Percentiles rank a stretch among this genome's conserved stretches.
Conservation (phyloP, 192 early-diverging fungal genomes). For the Thoreauomyces humboldtii region DNA sequence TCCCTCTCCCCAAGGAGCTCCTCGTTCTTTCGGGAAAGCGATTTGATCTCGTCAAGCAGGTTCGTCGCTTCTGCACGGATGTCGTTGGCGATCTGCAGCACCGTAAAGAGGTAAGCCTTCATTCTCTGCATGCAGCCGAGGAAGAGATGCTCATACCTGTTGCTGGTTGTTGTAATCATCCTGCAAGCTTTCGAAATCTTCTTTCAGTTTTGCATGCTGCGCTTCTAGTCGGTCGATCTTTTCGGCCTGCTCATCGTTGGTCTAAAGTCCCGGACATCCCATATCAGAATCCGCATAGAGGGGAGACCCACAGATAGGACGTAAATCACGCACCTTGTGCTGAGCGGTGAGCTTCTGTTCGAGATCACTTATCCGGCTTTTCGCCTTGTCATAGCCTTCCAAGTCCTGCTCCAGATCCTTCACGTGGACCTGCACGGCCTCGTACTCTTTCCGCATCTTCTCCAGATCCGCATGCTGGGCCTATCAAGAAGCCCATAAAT, state of each 20-base stretch:
- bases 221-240: conserved; percentile 27
- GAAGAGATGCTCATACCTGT: conserved; percentile 54
- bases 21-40: conserved; percentile 59
- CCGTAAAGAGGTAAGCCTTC: too few species aligned
- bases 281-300: background rate
- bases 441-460: conserved; percentile 31
- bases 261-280: conserved; percentile 6
- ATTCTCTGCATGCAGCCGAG: too few species aligned
- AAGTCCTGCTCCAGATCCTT: conserved; percentile 29
- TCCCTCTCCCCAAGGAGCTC: conserved; percentile 55
- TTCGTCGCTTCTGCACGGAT: conserved; percentile 69
- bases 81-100: conserved; percentile 70
- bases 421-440: conserved; percentile 27
- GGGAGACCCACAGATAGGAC: too few species aligned
- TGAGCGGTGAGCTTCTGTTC: conserved; percentile 23
- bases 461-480: conserved; percentile 22
- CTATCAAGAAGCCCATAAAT: too few species aligned
- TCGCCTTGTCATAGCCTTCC: conserved; percentile 1
- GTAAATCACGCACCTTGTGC: conserved; percentile 22
- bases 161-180: conserved; percentile 74
- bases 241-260: conserved; percentile 28
- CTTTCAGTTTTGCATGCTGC: conserved; percentile 47
- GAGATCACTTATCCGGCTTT: conserved; percentile 22
- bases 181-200: conserved; percentile 61
- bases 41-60: conserved; percentile 68